A percentile compares a stretch with the other conserved stretches of the same genome.
Conservation (phyloP, 2,329 filamentous ascomycete genomes). For the Plectosphaerella cucumerina region DNA sequence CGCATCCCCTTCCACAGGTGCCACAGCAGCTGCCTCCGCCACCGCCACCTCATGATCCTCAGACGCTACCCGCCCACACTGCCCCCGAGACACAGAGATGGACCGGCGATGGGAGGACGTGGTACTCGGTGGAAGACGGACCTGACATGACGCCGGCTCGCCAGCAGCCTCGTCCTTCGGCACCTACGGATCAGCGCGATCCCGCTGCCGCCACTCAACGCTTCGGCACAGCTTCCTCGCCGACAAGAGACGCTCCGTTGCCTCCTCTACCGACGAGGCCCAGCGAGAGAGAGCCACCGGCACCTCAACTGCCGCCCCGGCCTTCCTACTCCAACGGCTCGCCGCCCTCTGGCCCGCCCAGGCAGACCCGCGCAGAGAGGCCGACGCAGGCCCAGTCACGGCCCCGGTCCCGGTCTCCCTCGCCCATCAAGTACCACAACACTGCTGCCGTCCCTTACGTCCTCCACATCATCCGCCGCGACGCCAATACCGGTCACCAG, state of each 20-base stretch:
- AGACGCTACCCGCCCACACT: slow-evolving; percentile 7
- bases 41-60: not conserved
- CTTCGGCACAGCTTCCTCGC: not conserved
- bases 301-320: not conserved
- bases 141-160: not conserved
- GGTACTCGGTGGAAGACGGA: not conserved
- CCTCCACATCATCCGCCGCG: slow-evolving; percentile 67
- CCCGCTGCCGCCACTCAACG: not conserved
- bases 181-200: not conserved
- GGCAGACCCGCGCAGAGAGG: not conserved
- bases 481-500: slow-evolving; percentile 63
- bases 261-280: not conserved
- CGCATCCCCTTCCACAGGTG: not conserved
- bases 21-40: not conserved
- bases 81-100: slow-evolving; percentile 1
- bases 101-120: slow-evolving; percentile 3
- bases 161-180: not conserved
- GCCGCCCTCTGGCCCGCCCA: not conserved
- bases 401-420: slow-evolving; percentile 24
- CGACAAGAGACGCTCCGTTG: not conserved
- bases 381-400: not conserved
- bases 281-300: not conserved
- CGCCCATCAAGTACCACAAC: slow-evolving; percentile 28
- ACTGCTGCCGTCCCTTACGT: slow-evolving; percentile 42
- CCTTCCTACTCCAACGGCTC: not conserved